A percentile compares a stretch with the other conserved stretches of the same genome.
Conservation (phyloP, 2,329 filamentous ascomycete species). For the Cylindrodendrum hubeiense region DNA sequence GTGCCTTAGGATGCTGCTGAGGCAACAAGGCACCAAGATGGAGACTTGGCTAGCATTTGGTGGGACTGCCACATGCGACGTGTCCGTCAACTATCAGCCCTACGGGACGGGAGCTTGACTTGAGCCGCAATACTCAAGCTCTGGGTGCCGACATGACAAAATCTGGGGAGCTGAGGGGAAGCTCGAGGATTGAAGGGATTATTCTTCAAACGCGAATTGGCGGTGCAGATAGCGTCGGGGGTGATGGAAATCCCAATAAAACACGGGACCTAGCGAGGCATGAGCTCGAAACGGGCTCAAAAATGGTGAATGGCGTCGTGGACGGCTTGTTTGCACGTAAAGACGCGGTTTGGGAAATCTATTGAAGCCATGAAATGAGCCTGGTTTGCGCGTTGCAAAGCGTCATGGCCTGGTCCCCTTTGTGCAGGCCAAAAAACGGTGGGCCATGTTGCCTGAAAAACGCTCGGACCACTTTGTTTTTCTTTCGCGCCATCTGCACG, state of each 20-base stretch:
- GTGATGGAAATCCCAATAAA: slow-evolving; percentile 3
- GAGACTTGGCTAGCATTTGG: slow-evolving; percentile 17
- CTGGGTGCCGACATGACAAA: slow-evolving; percentile 40
- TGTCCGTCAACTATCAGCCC: slow-evolving; percentile 43
- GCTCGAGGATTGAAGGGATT: slow-evolving; percentile 20
- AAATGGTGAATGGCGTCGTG: slow-evolving; percentile 17
- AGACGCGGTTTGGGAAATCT: slow-evolving; percentile 24
- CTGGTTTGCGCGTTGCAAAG: slow-evolving; percentile 33
- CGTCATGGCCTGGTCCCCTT: slow-evolving; percentile 23
- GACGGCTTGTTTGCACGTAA: slow-evolving; percentile 4
- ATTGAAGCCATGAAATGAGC: slow-evolving; percentile 28
- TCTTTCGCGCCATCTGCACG: slow-evolving; percentile 40
- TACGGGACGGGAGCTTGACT: slow-evolving; percentile 40
- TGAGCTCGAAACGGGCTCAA: neutral
- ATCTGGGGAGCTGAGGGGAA: slow-evolving; percentile 38
- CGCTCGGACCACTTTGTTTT: slow-evolving; percentile 39
- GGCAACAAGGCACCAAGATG: slow-evolving; percentile 11
- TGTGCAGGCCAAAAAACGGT: slow-evolving; percentile 23
- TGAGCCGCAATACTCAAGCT: slow-evolving; percentile 46
- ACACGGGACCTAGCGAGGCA: neutral
- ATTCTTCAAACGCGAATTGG: slow-evolving; percentile 35
- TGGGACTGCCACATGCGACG: slow-evolving; percentile 32
- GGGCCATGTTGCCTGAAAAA: slow-evolving; percentile 38
- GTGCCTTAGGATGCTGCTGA: slow-evolving; percentile 13
- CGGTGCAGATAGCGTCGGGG: slow-evolving; percentile 3